Conservation (phyloP, 2,329 filamentous ascomycete genomes). For the Beauveria asiatica region DNA sequence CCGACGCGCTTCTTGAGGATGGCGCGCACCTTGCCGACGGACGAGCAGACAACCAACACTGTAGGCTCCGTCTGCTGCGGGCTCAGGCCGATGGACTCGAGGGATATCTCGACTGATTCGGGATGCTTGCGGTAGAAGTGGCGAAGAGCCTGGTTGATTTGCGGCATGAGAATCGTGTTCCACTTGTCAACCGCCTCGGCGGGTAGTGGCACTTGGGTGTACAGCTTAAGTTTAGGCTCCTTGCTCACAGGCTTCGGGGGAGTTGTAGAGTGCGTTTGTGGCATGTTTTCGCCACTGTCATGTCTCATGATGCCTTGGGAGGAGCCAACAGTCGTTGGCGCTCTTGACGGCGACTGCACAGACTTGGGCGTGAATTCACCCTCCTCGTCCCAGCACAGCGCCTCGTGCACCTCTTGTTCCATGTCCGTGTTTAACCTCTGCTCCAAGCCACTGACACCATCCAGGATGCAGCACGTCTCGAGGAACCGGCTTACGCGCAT, state of each 20-base stretch:
- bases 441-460: constrained; percentile 49
- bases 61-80: constrained; percentile 60
- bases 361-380: not conserved
- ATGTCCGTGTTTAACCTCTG: constrained; percentile 43
- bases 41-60: constrained; percentile 68
- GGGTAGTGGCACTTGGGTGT: constrained; percentile 49
- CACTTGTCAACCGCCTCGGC: constrained; percentile 60
- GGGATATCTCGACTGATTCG: constrained; percentile 70
- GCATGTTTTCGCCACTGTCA: not conserved
- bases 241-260: not conserved
- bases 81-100: constrained; percentile 65
- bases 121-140: constrained; percentile 64
- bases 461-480: constrained; percentile 52
- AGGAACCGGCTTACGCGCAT: constrained; percentile 48
- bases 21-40: constrained; percentile 61
- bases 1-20: constrained; percentile 62
- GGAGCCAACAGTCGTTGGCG: not conserved
- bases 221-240: constrained; percentile 44
- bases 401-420: constrained; percentile 17
- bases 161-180: constrained; percentile 62
- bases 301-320: not conserved
- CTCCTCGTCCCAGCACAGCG: not conserved
- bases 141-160: constrained; percentile 62
- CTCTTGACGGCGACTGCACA: not conserved
- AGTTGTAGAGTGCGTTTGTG: not conserved